These are phyloP conservation scores for Chloris gayana DNA, from an alignment of 176 grass and related monocot genomes.

Conservation along the genomic window DNA sequence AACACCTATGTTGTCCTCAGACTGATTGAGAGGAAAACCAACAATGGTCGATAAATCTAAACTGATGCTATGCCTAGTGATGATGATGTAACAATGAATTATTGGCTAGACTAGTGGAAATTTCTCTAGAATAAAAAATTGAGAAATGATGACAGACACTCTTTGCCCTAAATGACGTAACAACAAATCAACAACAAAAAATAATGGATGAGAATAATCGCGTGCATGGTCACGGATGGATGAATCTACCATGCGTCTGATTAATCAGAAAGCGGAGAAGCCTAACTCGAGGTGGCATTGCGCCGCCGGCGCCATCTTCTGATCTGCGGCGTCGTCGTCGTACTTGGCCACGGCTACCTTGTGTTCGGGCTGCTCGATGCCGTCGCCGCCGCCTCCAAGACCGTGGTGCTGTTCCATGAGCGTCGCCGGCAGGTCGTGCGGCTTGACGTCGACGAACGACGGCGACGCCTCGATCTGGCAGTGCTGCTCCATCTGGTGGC, in stretches of 20 bases:
- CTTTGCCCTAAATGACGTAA: neutral
- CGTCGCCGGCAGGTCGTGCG: neutral
- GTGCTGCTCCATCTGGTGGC: conserved; percentile 28
- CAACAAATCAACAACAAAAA: neutral
- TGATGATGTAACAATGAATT: neutral
- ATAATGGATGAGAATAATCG: neutral
- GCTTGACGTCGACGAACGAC: conserved; percentile 31
- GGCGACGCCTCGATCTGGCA: conserved; percentile 16
- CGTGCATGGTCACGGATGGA: conserved; percentile 15
- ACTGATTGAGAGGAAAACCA: neutral
- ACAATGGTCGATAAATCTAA: neutral
- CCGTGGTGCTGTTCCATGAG: neutral
- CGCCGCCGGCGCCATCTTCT: neutral
- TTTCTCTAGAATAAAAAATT: neutral
- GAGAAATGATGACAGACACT: neutral
- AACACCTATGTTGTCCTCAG: neutral
- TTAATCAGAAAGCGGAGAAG: conserved; percentile 28
- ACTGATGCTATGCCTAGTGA: neutral
- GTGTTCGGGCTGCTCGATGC: neutral
- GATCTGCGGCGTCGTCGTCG: neutral
- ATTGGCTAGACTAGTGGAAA: neutral
- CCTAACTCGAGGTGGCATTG: conserved; percentile 48
- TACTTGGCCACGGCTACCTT: neutral
- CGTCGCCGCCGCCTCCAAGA: neutral
- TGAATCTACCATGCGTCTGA: conserved; percentile 18